phyloP scores from a whole-genome alignment of 139 green algal species.

The Trebouxia sp. region DNA sequence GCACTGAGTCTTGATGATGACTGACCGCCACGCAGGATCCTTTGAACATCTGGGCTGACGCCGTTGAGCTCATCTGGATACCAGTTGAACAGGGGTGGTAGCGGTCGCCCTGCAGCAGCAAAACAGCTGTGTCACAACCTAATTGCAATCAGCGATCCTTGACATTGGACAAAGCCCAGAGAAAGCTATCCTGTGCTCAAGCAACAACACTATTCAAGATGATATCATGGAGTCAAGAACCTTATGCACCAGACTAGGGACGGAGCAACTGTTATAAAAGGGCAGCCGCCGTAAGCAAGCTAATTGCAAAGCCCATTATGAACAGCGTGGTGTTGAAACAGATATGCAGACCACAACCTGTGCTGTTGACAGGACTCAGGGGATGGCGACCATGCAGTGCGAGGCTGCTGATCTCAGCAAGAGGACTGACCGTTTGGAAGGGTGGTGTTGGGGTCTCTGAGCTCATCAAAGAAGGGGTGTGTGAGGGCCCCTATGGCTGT shows the following conservation, averaged over 20 bases:
- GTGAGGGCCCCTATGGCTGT: slow-evolving; percentile 75
- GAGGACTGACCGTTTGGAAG: slow-evolving; percentile 79
- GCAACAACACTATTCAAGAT: not conserved
- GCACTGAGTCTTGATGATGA: not conserved
- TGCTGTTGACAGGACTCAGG: too few relatives aligned
- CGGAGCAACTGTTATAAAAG: too few relatives aligned
- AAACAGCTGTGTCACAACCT: not conserved
- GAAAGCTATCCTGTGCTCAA: not conserved
- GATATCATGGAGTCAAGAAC: not conserved
- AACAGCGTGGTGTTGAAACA: too few relatives aligned
- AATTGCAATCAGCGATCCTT: too few relatives aligned
- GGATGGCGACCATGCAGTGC: too few relatives aligned
- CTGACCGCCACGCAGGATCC: slow-evolving; percentile 26
- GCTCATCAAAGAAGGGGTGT: slow-evolving; percentile 97
- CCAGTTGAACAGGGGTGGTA: slow-evolving; percentile 95
- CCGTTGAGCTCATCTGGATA: slow-evolving; percentile 78
- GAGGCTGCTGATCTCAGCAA: not conserved
- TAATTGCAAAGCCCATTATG: too few relatives aligned
- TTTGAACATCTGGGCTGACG: slow-evolving; percentile 49
- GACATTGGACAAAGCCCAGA: too few relatives aligned
- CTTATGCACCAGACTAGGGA: not conserved
- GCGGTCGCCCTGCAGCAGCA: slow-evolving; percentile 56
- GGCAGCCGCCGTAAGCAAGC: too few relatives aligned
- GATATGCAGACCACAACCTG: too few relatives aligned
- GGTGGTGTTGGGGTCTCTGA: slow-evolving; percentile 77